These are phyloP conservation scores for Phylloporus arenicola DNA, from an alignment of 768 basidiomycete species.

Conservation along the genomic window DNA sequence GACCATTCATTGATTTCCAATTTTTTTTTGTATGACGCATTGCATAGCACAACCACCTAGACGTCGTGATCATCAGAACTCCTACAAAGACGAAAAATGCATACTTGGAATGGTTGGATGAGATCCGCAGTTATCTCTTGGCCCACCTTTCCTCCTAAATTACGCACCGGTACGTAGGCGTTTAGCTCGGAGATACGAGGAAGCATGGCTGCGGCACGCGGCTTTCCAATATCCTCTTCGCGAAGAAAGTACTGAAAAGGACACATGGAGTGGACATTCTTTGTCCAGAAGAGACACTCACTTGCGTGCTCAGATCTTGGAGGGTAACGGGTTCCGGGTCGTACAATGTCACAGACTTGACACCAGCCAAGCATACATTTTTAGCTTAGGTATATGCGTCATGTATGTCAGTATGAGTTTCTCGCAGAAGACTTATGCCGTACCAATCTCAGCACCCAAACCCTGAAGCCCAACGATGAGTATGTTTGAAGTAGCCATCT, in stretches of 20 bases:
- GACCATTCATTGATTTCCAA: constrained; percentile 96
- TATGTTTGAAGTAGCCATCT: constrained; percentile 94
- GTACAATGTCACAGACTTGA: constrained; percentile 93
- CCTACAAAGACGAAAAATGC: constrained; percentile 15
- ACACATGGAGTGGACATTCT: constrained; percentile 6
- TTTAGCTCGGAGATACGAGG: constrained; percentile 93
- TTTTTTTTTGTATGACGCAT: constrained; percentile 71
- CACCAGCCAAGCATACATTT: constrained; percentile 91
- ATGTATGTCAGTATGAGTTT: constrained; percentile 6
- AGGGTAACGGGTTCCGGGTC: constrained; percentile 86
- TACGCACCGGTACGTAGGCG: constrained; percentile 88
- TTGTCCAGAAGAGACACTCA: constrained; percentile 30
- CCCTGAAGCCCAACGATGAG: constrained; percentile 90
- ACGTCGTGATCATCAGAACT: constrained; percentile 5
- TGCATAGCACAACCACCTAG: constrained; percentile 87
- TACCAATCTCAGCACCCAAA: constrained; percentile 93
- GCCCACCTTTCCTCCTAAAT: constrained; percentile 73
- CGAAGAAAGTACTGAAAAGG: constrained; percentile 84
- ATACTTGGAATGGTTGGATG: constrained; percentile 84
- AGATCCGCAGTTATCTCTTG: constrained; percentile 75
- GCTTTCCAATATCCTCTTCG: constrained; percentile 77
- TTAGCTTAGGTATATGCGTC: constrained; percentile 51
- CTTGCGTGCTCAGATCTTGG: constrained; percentile 93
- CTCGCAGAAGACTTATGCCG: constrained; percentile 10
- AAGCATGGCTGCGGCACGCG: constrained; percentile 78